Base-by-base conservation (phyloP, 2,329 filamentous ascomycete species). In the Sclerotinia subarctica region DNA sequence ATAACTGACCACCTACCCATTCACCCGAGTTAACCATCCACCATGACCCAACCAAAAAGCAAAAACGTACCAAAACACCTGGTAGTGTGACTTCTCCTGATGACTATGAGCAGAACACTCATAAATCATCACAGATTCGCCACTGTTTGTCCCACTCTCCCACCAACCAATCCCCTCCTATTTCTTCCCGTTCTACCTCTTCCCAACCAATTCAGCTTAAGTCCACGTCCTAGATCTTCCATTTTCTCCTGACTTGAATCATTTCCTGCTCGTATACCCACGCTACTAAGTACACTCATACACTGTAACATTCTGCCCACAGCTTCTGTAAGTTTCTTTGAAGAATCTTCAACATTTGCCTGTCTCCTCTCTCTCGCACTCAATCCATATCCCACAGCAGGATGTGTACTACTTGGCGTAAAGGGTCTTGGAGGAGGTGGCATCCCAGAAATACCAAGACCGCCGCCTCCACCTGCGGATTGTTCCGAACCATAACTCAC, bases 141-240 rank as follows among this genome's bases (percentile, higher is more conserved):
- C 24, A 59, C 44, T 10, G 38, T 19, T 13, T 53, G 35, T 54
- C 68, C 52, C 57, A 78, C 74, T 64, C 75, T 75, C 6, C 75
- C 74, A 15, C 76, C 76, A 0, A 98, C 94, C 77, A 97, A 94
- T 0, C 95, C 95, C 72, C 93, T 87, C 65, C 95, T 82, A 78
- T 98, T 96, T 71, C 95, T 84, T 0, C 95, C 95, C 4, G 93
- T 98, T 47, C 95, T 82, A 0, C 94, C 94, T 58, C 95, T 84
- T 0, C 94, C 94, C 1, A 99, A 84, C 95, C 95, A 99, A 78
- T 99, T 99, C 75, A 97, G 88, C 80, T 98, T 99, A 70, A 99
- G 82, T 74, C 95, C 88, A 76, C 92, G 90, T 68, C 90, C 93
- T 70, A 99, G 81, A 75, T 94, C 87, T 70, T 94, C 90, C 75